Percentiles rank a stretch among this genome's conserved stretches.
phyloP scores from a whole-genome alignment of 2,329 filamentous ascomycete species.

The Hypoxylon rubiginosum region DNA sequence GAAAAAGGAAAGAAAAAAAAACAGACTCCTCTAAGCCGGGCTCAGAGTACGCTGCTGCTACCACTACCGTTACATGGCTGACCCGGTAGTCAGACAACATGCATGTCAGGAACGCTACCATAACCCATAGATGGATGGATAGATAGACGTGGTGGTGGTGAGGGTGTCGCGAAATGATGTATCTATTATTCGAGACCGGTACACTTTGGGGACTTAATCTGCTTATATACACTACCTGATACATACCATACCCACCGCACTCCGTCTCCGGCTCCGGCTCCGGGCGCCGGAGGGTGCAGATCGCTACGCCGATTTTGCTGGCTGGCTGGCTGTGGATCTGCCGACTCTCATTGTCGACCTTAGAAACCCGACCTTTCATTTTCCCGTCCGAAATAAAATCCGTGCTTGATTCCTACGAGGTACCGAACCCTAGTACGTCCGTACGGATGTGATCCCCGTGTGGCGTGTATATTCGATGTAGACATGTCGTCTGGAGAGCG shows the following conservation, averaged over 20 bases:
- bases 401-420: too few species aligned
- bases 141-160: not conserved
- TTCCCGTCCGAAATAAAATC: too few species aligned
- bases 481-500: too few species aligned
- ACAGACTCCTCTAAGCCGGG: not conserved
- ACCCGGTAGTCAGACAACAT: not conserved
- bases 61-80: conserved; percentile 3
- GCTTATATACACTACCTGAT: not conserved
- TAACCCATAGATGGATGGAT: not conserved
- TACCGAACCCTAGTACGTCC: too few species aligned
- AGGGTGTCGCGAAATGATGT: not conserved
- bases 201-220: too few species aligned
- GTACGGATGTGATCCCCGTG: too few species aligned
- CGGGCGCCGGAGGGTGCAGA: not conserved
- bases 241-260: not conserved
- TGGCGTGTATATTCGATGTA: too few species aligned
- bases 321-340: too few species aligned
- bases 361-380: too few species aligned
- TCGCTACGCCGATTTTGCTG: not conserved
- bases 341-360: too few species aligned
- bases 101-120: not conserved
- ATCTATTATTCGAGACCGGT: not conserved
- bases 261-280: conserved; percentile 1
- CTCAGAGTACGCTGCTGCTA: not conserved
- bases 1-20: too few species aligned